phyloP scores from a whole-genome alignment of 163 green algal species.

The Scenedesmus sp. region DNA sequence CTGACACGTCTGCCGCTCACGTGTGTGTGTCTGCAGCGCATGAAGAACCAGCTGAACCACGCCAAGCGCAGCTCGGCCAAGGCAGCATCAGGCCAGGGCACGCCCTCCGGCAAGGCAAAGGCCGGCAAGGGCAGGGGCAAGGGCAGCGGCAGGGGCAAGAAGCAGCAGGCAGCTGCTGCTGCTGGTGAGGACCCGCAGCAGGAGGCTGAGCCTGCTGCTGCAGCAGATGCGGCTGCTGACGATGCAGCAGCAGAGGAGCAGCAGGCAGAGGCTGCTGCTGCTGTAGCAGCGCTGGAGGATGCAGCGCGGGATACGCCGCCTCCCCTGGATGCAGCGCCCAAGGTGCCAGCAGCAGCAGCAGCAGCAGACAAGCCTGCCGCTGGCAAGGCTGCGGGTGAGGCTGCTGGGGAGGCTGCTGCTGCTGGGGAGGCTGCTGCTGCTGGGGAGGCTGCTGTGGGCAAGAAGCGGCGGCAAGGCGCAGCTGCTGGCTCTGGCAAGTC shows the following conservation, averaged over 20 bases:
- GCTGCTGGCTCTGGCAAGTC: background rate
- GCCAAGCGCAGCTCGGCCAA: conserved; percentile 24
- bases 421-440: conserved; percentile 21
- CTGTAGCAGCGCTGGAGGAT: conserved; percentile 1
- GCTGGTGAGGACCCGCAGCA: conserved; percentile 3
- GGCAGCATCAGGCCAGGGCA: conserved; percentile 17
- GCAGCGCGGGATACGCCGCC: conserved; percentile 1
- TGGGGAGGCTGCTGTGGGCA: conserved; percentile 25
- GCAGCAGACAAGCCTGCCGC: background rate
- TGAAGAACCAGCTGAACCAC: conserved; percentile 36
- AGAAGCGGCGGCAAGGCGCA: background rate
- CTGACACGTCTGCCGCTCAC: background rate
- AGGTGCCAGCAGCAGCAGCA: conserved; percentile 20
- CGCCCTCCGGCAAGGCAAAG: background rate
- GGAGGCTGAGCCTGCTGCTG: background rate
- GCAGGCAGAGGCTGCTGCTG: background rate
- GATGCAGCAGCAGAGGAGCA: background rate
- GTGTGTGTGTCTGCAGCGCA: conserved; percentile 37
- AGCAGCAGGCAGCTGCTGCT: conserved; percentile 17
- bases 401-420: conserved; percentile 1
- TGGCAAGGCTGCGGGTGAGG: background rate
- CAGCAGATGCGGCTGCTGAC: background rate
- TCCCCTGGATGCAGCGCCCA: background rate
- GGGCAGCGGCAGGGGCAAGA: conserved; percentile 24
- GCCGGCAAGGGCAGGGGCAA: conserved; percentile 27